A percentile compares a stretch with the other conserved stretches of the same genome.
These are phyloP conservation scores for Phytophthora cactorum DNA, from an alignment of 352 stramenopile species.

Conservation along the genomic window DNA sequence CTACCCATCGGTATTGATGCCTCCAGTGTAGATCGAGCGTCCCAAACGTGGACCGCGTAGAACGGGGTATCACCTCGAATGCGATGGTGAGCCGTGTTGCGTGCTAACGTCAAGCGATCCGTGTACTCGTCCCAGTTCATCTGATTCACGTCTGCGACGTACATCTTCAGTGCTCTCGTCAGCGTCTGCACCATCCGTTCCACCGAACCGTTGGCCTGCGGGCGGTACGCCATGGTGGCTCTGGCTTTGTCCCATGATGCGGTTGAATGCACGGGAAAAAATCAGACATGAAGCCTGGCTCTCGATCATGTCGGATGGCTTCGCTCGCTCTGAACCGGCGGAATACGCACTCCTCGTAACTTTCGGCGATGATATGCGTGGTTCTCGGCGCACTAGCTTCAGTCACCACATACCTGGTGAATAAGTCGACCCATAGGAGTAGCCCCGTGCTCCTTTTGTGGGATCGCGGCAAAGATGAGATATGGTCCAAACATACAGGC, in stretches of 20 bases:
- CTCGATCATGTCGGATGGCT: constrained; percentile 8
- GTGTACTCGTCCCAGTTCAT: constrained; percentile 36
- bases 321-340: constrained; percentile 9
- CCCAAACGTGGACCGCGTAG: constrained; percentile 3
- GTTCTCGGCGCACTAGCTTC: neutral
- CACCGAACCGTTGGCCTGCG: constrained; percentile 25
- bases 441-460: constrained; percentile 14
- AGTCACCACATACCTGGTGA: neutral
- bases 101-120: constrained; percentile 24
- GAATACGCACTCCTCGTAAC: neutral
- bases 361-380: neutral
- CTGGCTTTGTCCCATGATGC: constrained; percentile 17
- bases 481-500: constrained; percentile 18
- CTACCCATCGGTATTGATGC: constrained; percentile 2
- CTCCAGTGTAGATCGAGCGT: constrained; percentile 17
- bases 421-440: constrained; percentile 1
- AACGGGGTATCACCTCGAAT: constrained; percentile 7
- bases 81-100: constrained; percentile 22
- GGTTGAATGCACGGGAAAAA: constrained; percentile 29
- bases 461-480: constrained; percentile 12
- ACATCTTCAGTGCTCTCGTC: constrained; percentile 17
- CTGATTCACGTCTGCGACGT: constrained; percentile 13
- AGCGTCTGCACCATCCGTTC: constrained; percentile 36
- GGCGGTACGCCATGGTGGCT: constrained; percentile 6
- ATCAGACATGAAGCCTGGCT: constrained; percentile 33